Percentiles rank a stretch among this genome's conserved stretches.
Conservation (phyloP, 345 rosid genomes). For the Eutrema heterophyllum region DNA sequence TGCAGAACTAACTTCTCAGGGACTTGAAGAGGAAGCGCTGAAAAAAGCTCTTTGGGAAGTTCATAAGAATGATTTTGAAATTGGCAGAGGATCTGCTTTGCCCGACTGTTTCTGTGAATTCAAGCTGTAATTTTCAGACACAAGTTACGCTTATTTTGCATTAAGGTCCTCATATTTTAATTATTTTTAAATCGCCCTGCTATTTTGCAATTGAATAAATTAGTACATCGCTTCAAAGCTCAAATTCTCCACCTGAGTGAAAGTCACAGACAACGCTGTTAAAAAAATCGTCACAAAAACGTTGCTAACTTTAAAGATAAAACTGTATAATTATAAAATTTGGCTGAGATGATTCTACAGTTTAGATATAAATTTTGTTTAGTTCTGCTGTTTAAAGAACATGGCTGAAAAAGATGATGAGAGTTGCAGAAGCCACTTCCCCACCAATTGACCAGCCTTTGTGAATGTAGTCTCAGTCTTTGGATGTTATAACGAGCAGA, state of each 20-base stretch:
- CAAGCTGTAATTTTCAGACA: not conserved
- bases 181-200: not conserved
- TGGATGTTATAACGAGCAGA: slow-evolving; percentile 56
- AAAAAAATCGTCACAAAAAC: not conserved
- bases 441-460: not conserved
- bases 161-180: not conserved
- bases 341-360: slow-evolving; percentile 3
- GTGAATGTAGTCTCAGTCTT: slow-evolving; percentile 38
- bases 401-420: not conserved
- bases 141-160: not conserved
- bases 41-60: slow-evolving; percentile 41
- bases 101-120: slow-evolving; percentile 26
- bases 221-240: not conserved
- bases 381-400: not conserved
- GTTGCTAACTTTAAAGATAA: not conserved
- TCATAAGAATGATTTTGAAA: slow-evolving; percentile 48
- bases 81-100: slow-evolving; percentile 76
- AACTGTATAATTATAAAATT: slow-evolving; percentile 3
- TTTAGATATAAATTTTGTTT: not conserved
- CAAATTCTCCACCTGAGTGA: not conserved
- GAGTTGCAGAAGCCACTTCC: slow-evolving; percentile 3
- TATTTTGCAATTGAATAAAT: not conserved
- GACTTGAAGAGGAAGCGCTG: slow-evolving; percentile 16
- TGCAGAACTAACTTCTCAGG: slow-evolving; percentile 22
- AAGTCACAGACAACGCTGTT: not conserved